These are phyloP conservation scores for Meira nashicola DNA, from an alignment of 1,284 basidiomycete species.

Conservation along the genomic window DNA sequence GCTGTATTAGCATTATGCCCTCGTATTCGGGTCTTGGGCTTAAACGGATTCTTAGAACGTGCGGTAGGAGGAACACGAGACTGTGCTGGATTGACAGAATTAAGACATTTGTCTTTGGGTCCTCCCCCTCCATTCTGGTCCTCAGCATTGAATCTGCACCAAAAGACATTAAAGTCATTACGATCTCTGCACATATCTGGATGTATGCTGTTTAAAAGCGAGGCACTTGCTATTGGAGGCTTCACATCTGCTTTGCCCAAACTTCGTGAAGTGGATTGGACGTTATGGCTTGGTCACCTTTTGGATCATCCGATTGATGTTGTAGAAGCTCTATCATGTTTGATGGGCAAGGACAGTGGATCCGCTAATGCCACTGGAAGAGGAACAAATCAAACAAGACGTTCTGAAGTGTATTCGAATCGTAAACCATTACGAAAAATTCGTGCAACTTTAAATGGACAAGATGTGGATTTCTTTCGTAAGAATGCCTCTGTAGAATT, in stretches of 20 bases:
- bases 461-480: background rate
- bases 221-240: slow-evolving; percentile 29
- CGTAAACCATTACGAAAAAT: background rate
- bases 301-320: slow-evolving; percentile 30
- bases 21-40: slow-evolving; percentile 24
- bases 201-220: slow-evolving; percentile 36
- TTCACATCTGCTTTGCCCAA: slow-evolving; percentile 27
- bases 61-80: slow-evolving; percentile 28
- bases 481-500: background rate
- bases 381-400: background rate
- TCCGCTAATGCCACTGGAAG: background rate
- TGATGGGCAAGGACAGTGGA: slow-evolving; percentile 15
- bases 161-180: slow-evolving; percentile 26
- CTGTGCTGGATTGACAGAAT: slow-evolving; percentile 31
- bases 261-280: slow-evolving; percentile 33
- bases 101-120: slow-evolving; percentile 29
- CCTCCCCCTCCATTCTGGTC: slow-evolving; percentile 39
- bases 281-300: slow-evolving; percentile 32
- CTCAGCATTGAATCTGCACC: slow-evolving; percentile 31
- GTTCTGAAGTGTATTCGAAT: background rate
- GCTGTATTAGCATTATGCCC: slow-evolving; percentile 29
- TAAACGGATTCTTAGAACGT: slow-evolving; percentile 33
- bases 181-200: slow-evolving; percentile 34
- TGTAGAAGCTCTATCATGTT: slow-evolving; percentile 27
- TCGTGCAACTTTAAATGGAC: background rate